Evolutionary conservation across 345 rosid species (phyloP), one percentile per base, ranked within the genome.

Genomic region (Sonneratia alba): DNA sequence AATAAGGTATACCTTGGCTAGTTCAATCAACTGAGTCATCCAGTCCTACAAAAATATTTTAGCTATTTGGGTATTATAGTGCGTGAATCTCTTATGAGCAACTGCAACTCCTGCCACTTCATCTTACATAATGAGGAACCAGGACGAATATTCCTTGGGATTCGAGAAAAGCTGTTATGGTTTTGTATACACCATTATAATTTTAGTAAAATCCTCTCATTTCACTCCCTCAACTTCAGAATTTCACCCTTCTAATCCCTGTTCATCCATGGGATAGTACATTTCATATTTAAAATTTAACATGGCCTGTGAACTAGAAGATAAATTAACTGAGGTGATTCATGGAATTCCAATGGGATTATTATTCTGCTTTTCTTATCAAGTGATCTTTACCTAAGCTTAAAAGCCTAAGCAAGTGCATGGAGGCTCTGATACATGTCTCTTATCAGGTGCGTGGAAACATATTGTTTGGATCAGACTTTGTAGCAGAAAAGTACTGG

Each of bases 401-500:
- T 42, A 42, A 42, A 42, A 42, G 45, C 45, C 45, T 53, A 16
- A 55, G 8, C 27, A 55, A 55, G 63, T 9, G 7, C 22, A 24
- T 57, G 63, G 32, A 57, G 63, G 63, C 14, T 13, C 66, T 32
- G 66, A 62, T 18, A 22, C 11, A n/a, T 18, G 61, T 74, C 48
- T 74, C 74, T 22, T 47, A 16, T 38, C 85, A 94, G 98, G 92
- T 95, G 64, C 91, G 97, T 8, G 88, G 88, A 71, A 95, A 95
- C 78, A 88, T 95, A 68, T 75, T 95, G 80, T 95, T 95, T 82
- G 99, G 97, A 36, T 77, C 91, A 64, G 63, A 85, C 71, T 95
- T 86, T 78, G 87, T 88, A 34, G 71, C 78, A 7, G 84, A 81
- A 66, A 81, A 84, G 77, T 95, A 95, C 69, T 82, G 86, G 89